Base-by-base conservation (phyloP, 768 basidiomycete species). In the Boletus subparvulus region DNA sequence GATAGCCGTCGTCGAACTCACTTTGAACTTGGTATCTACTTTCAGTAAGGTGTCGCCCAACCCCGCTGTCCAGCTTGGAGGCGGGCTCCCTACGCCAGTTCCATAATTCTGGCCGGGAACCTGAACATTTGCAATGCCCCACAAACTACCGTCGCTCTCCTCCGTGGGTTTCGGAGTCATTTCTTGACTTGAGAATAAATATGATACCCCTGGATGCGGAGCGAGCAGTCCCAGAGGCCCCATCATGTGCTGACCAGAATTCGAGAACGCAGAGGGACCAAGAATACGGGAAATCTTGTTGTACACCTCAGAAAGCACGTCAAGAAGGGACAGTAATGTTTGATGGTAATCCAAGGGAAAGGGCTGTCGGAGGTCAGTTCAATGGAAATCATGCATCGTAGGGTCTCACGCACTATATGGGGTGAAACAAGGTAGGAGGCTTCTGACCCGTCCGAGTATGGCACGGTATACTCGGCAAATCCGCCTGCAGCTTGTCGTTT, bases 321-420 rank as follows among this genome's bases (percentile, higher is more conserved):
- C 94, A 51, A 94, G 85, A 28, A 94, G 84, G 35, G 93, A 92
- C 51, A 93, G 83, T 36, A 94, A 82, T 11, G 90, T 90, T 73
- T 95, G 89, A 61, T 91, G 87, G 68, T 96, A 95, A 71, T 95
- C 93, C 52, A 95, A 71, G 3, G 87, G 77, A 73, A 94, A 95
- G n/a, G 93, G 89, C 92, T 94, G 60, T 50, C 50, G 11, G 51
- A 32, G 28, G 36, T 56, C 44, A 50, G 52, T 56, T 49, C 58
- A 44, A 59, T 12, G 32, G 28, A 54, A 26, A 21, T 21, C 40
- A 26, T 35, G 24, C n/a, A 47, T 35, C 40, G 19, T 54, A 10
- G 51, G 10, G 35, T 44, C 57, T n/a, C 54, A 76, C 84, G 61
- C 59, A 91, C 91, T 68, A 90, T 83, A 67, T 91, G 87, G 0